Evolutionary conservation across 225 moss, liverwort and hornwort genomes (phyloP), one percentile per base, ranked within the genome.

Genomic region (Rhytidiadelphus loreus): DNA sequence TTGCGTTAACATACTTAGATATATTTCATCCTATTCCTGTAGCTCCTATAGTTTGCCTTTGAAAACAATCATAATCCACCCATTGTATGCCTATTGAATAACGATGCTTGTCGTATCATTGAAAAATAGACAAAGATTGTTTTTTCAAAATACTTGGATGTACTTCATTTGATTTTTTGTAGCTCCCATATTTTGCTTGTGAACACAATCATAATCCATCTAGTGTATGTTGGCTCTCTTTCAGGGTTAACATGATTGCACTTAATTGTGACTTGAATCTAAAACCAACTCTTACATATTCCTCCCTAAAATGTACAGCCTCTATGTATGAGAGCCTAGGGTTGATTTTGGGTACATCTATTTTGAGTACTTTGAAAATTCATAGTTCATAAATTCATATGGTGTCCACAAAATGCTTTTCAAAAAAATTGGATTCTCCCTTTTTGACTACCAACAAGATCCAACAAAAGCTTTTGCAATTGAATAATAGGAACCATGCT

Each of bases 101-200:
- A 19, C 4, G 1, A 20, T 7, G 19, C 11, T 30, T 12, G 1
- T 48, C 1, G 2, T 2, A 50, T 50, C 0, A 1, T 8, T 50
- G 1, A 33, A 17, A 2, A 75, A 21, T 33, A 50, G 1, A 12
- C 2, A 3, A 76, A 69, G 35, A 75, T 19, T 18, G 1, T 0
- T 13, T 30, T 16, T 12, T 5, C 1, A 20, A 13, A 13, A 22
- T 3, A 22, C 1, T 52, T 76, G 13, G 3, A 22, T 50, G 3
- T 22, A 4, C 8, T 52, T 75, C 35, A 8, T 50, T 2, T 0
- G n/a, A 0, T 12, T 48, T 20, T 16, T 1, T 50, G 4, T 4
- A 50, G 2, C 2, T 7, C 0, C 4, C 4, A 46, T 8, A 33
- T 13, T 8, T 33, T 77, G 13, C 3, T 55, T 1, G 10, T n/a